Percentiles rank a stretch among this genome's conserved stretches.
Conservation (phyloP, 257 asterid species). For the Thymus mandschuricus region DNA sequence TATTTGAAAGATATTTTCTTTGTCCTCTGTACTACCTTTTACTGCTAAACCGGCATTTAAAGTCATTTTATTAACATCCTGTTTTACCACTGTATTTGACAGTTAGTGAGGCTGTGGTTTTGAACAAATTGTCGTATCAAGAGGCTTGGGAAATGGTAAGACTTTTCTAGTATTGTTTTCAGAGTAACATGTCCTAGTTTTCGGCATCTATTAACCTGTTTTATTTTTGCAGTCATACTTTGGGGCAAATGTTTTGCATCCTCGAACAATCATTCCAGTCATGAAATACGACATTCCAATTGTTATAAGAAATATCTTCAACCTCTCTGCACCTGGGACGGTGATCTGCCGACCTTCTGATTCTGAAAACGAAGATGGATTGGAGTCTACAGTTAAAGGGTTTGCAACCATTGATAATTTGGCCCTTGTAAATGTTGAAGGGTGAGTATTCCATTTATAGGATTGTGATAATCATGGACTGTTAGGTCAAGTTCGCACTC, state of each 20-base stretch:
- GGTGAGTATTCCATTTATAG: conserved; percentile 54
- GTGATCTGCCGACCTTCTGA: conserved; percentile 65
- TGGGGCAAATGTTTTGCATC: conserved; percentile 98
- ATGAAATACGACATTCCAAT: conserved; percentile 96
- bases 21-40: conserved; percentile 5
- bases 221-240: conserved; percentile 80
- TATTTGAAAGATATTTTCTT: conserved; percentile 15
- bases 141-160: conserved; percentile 99
- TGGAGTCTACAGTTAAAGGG: conserved; percentile 87
- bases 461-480: conserved; percentile 10
- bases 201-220: conserved; percentile 25
- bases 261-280: conserved; percentile 97
- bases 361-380: conserved; percentile 51
- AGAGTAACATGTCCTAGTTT: conserved; percentile 26
- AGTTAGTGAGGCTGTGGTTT: conserved; percentile 98
- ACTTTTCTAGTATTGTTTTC: conserved; percentile 27
- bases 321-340: conserved; percentile 94
- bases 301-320: conserved; percentile 95
- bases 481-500: conserved; percentile 2
- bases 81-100: conserved; percentile 28
- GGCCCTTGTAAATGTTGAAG: conserved; percentile 98
- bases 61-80: conserved; percentile 14
- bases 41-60: conserved; percentile 7
- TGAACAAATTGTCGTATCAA: conserved; percentile 88
- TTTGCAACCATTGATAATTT: conserved; percentile 97